Evolutionary conservation across 768 basidiomycete genomes (phyloP).

Genomic region (Naematelia aurantialba): DNA sequence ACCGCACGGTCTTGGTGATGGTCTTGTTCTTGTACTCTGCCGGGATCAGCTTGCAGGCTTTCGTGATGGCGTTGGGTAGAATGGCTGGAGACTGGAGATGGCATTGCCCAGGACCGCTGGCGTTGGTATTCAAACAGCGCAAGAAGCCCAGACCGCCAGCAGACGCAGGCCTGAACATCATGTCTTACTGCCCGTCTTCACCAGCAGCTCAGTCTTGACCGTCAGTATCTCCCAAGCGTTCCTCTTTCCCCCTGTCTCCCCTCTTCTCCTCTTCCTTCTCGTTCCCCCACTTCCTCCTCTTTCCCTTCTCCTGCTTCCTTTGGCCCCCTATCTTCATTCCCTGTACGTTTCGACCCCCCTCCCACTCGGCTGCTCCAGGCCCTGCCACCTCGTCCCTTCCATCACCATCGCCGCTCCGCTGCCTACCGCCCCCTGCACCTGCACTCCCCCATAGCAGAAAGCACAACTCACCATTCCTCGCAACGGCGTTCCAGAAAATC

Average conservation of each 20-base stretch:
- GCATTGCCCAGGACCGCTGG: no score
- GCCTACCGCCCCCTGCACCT: neutral
- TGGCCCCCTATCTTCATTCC: no score
- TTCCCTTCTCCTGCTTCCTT: no score
- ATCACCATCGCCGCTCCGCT: neutral
- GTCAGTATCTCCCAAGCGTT: no score
- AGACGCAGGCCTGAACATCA: neutral
- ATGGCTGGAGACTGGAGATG: no score
- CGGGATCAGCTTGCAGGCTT: no score
- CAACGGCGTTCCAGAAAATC: constrained; percentile 91
- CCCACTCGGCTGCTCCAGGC: constrained; percentile 3
- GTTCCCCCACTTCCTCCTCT: no score
- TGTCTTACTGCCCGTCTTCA: neutral
- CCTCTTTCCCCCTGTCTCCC: no score
- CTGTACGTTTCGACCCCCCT: neutral
- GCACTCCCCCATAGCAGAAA: constrained; percentile 1
- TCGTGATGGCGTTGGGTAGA: neutral
- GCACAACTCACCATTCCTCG: constrained; percentile 71
- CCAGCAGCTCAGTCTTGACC: no score
- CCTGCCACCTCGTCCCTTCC: neutral
- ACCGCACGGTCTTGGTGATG: constrained; percentile 76
- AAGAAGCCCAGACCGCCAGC: neutral
- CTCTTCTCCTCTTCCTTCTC: no score
- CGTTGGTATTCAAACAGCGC: no score
- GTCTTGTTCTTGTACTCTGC: constrained; percentile 78